phyloP scores from a whole-genome alignment of 2,329 filamentous ascomycete species.

The Diaporthe sp. region DNA sequence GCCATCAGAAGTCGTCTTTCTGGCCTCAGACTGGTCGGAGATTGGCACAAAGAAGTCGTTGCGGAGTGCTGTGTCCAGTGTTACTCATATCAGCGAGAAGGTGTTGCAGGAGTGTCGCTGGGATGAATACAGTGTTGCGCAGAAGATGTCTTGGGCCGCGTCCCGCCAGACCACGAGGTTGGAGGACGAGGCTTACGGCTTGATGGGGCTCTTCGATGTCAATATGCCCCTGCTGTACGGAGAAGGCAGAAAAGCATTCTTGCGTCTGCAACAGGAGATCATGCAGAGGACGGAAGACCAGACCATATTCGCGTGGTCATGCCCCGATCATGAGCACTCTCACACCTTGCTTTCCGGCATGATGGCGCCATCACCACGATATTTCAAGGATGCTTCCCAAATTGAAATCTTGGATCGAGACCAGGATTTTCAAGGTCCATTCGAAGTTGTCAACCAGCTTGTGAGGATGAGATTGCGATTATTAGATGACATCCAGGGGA shows the following conservation, averaged over 20 bases:
- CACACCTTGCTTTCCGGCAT: not conserved
- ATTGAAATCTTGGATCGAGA: not conserved
- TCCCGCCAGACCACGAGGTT: slow-evolving; percentile 41
- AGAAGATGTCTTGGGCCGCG: slow-evolving; percentile 46
- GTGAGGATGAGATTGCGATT: not conserved
- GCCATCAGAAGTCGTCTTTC: slow-evolving; percentile 41
- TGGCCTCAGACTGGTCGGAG: slow-evolving; percentile 40
- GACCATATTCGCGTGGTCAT: slow-evolving; percentile 46
- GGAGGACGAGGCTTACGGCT: slow-evolving; percentile 46
- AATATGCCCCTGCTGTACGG: slow-evolving; percentile 49
- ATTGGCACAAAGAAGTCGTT: slow-evolving; percentile 42
- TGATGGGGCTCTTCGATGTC: slow-evolving; percentile 47
- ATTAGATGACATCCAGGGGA: not conserved
- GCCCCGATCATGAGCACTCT: not conserved
- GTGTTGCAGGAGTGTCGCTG: slow-evolving; percentile 38
- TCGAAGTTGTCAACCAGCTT: not conserved
- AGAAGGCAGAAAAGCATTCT: slow-evolving; percentile 44
- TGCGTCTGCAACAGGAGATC: slow-evolving; percentile 47
- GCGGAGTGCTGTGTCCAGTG: slow-evolving; percentile 46
- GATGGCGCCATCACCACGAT: slow-evolving; percentile 7
- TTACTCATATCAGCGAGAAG: slow-evolving; percentile 47
- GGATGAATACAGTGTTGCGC: slow-evolving; percentile 39
- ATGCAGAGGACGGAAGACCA: slow-evolving; percentile 45
- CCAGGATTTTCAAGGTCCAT: not conserved
- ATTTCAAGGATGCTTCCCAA: not conserved